Percentiles rank a stretch among this genome's conserved stretches.
These are phyloP conservation scores for Reticulascus tulasneorum DNA, from an alignment of 2,329 filamentous ascomycete species.

Conservation along the genomic window DNA sequence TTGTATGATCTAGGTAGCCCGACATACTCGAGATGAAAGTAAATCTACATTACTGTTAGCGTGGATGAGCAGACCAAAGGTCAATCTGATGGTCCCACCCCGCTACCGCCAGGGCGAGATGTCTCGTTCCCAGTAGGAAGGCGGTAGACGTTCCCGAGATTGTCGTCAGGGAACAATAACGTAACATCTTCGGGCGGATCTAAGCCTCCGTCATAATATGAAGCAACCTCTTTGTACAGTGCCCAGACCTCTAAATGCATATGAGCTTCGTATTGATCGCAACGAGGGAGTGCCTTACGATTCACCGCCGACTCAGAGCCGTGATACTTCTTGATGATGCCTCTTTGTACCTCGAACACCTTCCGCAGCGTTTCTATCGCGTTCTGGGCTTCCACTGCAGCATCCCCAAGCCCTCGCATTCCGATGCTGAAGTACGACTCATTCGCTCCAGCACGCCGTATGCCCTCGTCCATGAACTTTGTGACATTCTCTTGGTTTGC, in stretches of 20 bases:
- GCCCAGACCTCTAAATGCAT: slow-evolving; percentile 63
- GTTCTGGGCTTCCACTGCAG: slow-evolving; percentile 48
- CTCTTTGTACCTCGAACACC: slow-evolving; percentile 55
- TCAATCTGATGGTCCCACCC: slow-evolving; percentile 28
- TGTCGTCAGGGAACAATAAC: slow-evolving; percentile 58
- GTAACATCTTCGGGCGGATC: slow-evolving; percentile 53
- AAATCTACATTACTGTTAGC: slow-evolving; percentile 26
- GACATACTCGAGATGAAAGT: slow-evolving; percentile 43
- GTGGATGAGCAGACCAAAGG: neutral
- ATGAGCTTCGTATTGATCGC: slow-evolving; percentile 54
- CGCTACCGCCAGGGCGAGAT: slow-evolving; percentile 51
- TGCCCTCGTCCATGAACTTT: slow-evolving; percentile 59
- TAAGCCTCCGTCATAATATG: slow-evolving; percentile 55
- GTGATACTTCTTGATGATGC: slow-evolving; percentile 55
- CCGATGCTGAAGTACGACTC: slow-evolving; percentile 62
- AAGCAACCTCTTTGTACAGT: slow-evolving; percentile 59
- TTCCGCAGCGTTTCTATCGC: slow-evolving; percentile 52
- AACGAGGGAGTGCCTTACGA: slow-evolving; percentile 55
- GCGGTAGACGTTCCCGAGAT: slow-evolving; percentile 54
- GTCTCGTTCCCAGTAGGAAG: slow-evolving; percentile 51
- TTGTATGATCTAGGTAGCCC: slow-evolving; percentile 29
- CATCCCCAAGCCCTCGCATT: slow-evolving; percentile 66
- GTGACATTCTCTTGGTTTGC: slow-evolving; percentile 62
- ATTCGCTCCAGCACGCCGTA: slow-evolving; percentile 44
- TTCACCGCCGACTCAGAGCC: slow-evolving; percentile 48